Conservation (phyloP, 2,329 filamentous ascomycete genomes). For the Alternaria sp. region DNA sequence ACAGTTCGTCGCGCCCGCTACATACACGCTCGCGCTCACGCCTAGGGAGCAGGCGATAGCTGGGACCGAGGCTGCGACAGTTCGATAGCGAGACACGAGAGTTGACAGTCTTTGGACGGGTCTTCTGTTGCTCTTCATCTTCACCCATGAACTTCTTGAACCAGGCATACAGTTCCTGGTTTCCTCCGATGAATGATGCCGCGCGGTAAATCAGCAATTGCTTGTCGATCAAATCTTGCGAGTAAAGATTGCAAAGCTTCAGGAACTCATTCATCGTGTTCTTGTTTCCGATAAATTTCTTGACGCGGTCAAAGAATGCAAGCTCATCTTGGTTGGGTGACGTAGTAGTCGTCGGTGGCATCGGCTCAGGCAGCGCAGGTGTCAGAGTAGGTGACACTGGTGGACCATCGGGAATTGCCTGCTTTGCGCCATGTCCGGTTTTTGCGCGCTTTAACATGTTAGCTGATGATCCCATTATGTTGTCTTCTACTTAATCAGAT, state of each 20-base stretch:
- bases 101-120: slow-evolving; percentile 70
- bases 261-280: slow-evolving; percentile 94
- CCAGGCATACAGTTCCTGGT: slow-evolving; percentile 85
- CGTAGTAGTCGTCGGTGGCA: slow-evolving; percentile 76
- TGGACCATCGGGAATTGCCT: slow-evolving; percentile 65
- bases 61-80: slow-evolving; percentile 93
- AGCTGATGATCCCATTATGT: slow-evolving; percentile 3
- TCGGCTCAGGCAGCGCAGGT: slow-evolving; percentile 84
- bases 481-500: not conserved
- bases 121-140: slow-evolving; percentile 64
- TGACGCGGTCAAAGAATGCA: slow-evolving; percentile 93
- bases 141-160: slow-evolving; percentile 86
- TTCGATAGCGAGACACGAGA: slow-evolving; percentile 93
- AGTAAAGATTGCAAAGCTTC: slow-evolving; percentile 95
- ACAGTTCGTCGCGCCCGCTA: slow-evolving; percentile 93
- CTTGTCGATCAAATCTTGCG: slow-evolving; percentile 88
- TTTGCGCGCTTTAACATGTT: slow-evolving; percentile 69
- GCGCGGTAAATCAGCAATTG: slow-evolving; percentile 84
- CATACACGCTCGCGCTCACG: slow-evolving; percentile 90
- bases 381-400: slow-evolving; percentile 86
- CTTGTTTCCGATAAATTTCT: slow-evolving; percentile 94
- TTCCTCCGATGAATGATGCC: slow-evolving; percentile 84
- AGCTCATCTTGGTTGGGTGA: slow-evolving; percentile 86
- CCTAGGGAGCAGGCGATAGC: slow-evolving; percentile 91
- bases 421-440: slow-evolving; percentile 68